Percentiles rank a stretch among this genome's conserved stretches.
phyloP scores from a whole-genome alignment of 202 grass and related monocot species.

The Brachypodium distachyon region DNA sequence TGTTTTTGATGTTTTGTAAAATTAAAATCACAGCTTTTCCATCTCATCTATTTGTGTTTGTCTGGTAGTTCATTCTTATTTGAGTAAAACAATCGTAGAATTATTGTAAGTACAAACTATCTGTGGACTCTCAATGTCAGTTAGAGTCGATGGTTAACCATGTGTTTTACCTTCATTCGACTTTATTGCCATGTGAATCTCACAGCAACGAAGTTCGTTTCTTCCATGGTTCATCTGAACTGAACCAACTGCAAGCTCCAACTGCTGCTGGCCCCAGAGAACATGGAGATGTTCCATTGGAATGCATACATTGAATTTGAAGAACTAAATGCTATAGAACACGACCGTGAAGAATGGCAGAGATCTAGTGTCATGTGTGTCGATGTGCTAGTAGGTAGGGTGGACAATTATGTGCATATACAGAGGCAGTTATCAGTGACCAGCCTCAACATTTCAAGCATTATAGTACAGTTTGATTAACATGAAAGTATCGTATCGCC shows the following conservation, averaged over 20 bases:
- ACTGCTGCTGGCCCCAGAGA: conserved; percentile 26
- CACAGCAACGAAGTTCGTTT: neutral
- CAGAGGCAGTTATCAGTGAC: no score
- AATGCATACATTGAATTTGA: neutral
- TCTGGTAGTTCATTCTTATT: neutral
- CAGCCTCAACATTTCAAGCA: neutral
- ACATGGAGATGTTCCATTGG: conserved; percentile 20
- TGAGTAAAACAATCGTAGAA: neutral
- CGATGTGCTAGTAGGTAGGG: neutral
- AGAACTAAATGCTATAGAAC: neutral
- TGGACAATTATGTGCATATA: neutral
- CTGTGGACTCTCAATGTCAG: no score
- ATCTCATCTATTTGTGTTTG: neutral
- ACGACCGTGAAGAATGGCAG: conserved; percentile 8
- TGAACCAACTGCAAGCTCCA: conserved; percentile 10
- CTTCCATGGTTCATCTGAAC: conserved; percentile 17
- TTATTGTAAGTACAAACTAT: neutral
- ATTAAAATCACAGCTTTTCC: neutral
- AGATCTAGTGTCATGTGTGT: conserved; percentile 14
- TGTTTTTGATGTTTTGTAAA: neutral
- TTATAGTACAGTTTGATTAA: no score
- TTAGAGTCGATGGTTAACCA: no score
- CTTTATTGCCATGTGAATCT: neutral
- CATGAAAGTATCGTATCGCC: no score
- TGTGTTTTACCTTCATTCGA: neutral